Evolutionary conservation across 2,329 filamentous ascomycete genomes (phyloP), one percentile per base, ranked within the genome.

Genomic region (Calonectria ilicicola): DNA sequence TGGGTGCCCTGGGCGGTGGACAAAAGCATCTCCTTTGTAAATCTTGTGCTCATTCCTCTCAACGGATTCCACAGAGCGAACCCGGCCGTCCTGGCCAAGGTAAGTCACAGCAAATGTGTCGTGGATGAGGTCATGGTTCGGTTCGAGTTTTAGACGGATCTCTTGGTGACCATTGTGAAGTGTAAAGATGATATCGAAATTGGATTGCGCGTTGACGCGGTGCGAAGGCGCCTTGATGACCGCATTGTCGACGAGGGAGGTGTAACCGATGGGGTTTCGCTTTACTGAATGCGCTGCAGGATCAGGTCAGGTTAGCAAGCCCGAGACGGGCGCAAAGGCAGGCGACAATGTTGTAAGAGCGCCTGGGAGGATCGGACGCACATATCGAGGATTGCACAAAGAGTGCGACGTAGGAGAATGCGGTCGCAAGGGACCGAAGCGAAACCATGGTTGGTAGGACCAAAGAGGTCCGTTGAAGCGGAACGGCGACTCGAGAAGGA

Each of bases 91-190:
- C 14, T 88, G 82, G 67, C 89, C 92, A 49, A 98, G 83, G 81
- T 95, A 93, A 46, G 92, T 90, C 60, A 99, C 87, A 64, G 89
- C 90, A 10, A 96, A 93, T 78, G 93, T 92, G 19, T 95, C 90
- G 67, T 93, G 90, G 56, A 99, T 88, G 71, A 98, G 92, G 84
- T 98, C 95, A 85, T 98, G 91, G 82, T 98, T 98, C 5, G 97
- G 97, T 82, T 97, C 92, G 62, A 99, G 89, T 68, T 91, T 89
- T 65, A 99, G 89, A 76, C 95, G 94, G 79, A 98, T 88, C 77
- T 91, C 90, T 75, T 95, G 90, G 72, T 89, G 86, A 66, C 90
- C 88, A 72, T 90, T 86, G 80, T 94, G 91, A 42, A 98, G 86
- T 70, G 91, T 88, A 82, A 99, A 98, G 35, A 91, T 92, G 74